These are phyloP conservation scores for Setaria viridis DNA, from an alignment of 202 grass and related monocot genomes.

Conservation along the genomic window DNA sequence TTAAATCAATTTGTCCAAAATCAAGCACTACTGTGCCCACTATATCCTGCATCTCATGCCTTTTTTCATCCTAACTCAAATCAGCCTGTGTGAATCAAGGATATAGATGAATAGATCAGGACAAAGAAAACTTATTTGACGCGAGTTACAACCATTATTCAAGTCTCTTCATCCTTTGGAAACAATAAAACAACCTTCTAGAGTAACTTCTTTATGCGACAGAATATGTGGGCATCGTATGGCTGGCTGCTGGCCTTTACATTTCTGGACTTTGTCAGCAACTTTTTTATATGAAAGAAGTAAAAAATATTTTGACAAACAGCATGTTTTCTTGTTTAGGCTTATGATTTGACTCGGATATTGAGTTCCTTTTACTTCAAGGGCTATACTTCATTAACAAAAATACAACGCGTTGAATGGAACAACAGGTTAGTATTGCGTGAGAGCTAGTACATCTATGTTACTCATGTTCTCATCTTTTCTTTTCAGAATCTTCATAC, in stretches of 20 bases:
- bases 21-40: background rate
- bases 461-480: conserved; percentile 21
- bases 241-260: background rate
- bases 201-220: background rate
- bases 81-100: background rate
- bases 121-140: background rate
- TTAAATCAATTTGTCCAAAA: background rate
- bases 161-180: background rate
- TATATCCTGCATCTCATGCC: background rate
- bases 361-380: conserved; percentile 87
- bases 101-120: conserved; percentile 25
- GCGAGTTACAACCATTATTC: background rate
- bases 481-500: conserved; percentile 26
- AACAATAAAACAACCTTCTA: conserved; percentile 16
- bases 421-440: conserved; percentile 84
- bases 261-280: background rate
- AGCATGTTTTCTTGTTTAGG: conserved; percentile 43
- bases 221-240: background rate
- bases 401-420: conserved; percentile 90
- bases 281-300: conserved; percentile 7
- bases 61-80: conserved; percentile 2
- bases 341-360: conserved; percentile 73
- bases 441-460: conserved; percentile 28
- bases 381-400: conserved; percentile 81
- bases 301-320: conserved; percentile 36